Evolutionary conservation across 2,329 filamentous ascomycete genomes (phyloP).

Genomic region (Pleoardoris graminearum): DNA sequence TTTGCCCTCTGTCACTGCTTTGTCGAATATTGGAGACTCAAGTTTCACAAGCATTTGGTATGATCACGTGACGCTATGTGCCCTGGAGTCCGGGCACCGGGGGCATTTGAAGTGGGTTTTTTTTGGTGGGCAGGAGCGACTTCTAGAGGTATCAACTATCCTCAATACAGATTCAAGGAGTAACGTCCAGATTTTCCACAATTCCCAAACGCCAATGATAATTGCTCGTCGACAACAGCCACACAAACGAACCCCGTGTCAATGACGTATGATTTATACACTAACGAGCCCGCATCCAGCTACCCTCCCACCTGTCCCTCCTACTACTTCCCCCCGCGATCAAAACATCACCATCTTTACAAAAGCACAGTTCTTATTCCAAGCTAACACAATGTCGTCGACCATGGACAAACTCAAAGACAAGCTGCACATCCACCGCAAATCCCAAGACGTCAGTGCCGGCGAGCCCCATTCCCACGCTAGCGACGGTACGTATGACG

Average conservation of each 20-base stretch:
- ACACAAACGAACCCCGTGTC: not conserved
- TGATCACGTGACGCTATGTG: no score
- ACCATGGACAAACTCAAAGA: slow-evolving; percentile 44
- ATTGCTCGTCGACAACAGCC: not conserved
- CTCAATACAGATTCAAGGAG: no score
- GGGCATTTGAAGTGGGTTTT: no score
- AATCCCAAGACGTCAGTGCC: slow-evolving; percentile 33
- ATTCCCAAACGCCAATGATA: not conserved
- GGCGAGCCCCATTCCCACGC: slow-evolving; percentile 5
- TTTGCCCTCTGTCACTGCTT: no score
- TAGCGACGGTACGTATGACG: slow-evolving; percentile 17
- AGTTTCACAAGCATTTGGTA: no score
- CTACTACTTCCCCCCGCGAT: no score
- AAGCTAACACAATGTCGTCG: not conserved
- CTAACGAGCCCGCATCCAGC: not conserved
- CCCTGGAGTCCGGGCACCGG: no score
- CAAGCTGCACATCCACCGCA: slow-evolving; percentile 42
- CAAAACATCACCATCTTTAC: no score
- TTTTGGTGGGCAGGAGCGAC: no score
- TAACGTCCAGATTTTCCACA: no score
- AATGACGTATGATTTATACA: slow-evolving; percentile 6
- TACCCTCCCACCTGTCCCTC: not conserved
- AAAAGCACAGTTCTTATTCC: not conserved
- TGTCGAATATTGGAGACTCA: no score
- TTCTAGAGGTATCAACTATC: no score